A percentile compares a stretch with the other conserved stretches of the same genome.
Conservation (phyloP, 2,329 filamentous ascomycete species). For the Exophiala xenobiotica region DNA sequence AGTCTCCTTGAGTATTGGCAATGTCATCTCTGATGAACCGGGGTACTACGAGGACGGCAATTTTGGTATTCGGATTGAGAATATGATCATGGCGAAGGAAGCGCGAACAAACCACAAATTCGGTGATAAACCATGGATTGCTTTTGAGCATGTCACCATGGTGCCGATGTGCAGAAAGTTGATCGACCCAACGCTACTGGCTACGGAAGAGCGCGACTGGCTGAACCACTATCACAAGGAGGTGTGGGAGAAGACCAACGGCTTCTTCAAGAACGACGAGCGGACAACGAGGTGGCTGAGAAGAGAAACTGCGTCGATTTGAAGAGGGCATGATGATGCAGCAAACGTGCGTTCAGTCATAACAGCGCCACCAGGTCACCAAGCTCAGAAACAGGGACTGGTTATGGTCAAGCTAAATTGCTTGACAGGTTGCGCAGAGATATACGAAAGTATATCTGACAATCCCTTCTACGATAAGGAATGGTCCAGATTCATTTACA, state of each 20-base stretch:
- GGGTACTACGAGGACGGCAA: slow-evolving; percentile 95
- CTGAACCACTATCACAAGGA: slow-evolving; percentile 81
- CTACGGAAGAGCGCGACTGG: slow-evolving; percentile 74
- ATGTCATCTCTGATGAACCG: slow-evolving; percentile 93
- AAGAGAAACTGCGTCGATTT: slow-evolving; percentile 56
- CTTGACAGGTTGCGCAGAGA: no score
- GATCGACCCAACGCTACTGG: slow-evolving; percentile 73
- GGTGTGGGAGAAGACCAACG: slow-evolving; percentile 76
- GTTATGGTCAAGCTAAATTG: no score
- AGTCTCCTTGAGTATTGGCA: slow-evolving; percentile 83
- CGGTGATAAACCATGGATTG: slow-evolving; percentile 88
- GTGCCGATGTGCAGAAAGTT: slow-evolving; percentile 89
- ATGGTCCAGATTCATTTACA: no score
- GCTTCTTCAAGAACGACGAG: slow-evolving; percentile 71
- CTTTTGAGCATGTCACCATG: slow-evolving; percentile 97
- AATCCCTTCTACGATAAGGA: no score
- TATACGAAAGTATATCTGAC: no score
- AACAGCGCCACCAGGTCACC: no score
- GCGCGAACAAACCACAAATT: slow-evolving; percentile 84
- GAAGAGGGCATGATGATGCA: slow-evolving; percentile 7
- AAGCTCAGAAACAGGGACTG: no score
- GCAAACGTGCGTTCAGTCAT: no score
- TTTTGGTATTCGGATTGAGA: slow-evolving; percentile 95
- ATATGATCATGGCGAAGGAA: slow-evolving; percentile 87
- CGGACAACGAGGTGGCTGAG: slow-evolving; percentile 76